Conservation (phyloP, 2,329 filamentous ascomycete species). For the Diplodia sapinea region DNA sequence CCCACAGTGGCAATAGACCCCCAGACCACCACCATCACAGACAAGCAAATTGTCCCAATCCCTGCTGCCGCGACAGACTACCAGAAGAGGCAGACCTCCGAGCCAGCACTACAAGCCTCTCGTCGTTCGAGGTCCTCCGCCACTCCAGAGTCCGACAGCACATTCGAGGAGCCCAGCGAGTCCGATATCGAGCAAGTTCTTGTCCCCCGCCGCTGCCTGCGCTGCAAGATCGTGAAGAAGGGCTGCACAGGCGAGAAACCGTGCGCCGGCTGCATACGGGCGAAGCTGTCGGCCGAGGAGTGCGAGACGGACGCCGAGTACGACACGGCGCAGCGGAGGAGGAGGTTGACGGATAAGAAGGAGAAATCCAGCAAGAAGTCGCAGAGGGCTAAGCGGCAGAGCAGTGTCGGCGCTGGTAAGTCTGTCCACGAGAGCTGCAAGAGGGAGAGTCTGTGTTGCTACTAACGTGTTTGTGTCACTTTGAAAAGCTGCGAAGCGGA, state of each 20-base stretch:
- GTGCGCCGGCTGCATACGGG: neutral
- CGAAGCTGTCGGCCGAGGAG: neutral
- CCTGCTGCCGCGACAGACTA: too few species aligned
- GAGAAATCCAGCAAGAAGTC: too few species aligned
- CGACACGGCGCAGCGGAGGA: neutral
- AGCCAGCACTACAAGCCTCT: too few species aligned
- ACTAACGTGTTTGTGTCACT: neutral
- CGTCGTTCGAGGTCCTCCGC: too few species aligned
- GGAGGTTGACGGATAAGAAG: neutral
- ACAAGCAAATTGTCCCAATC: too few species aligned
- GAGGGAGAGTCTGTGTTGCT: neutral
- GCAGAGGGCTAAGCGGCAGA: too few species aligned
- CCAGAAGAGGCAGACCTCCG: too few species aligned
- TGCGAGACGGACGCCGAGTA: neutral
- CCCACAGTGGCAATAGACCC: too few species aligned
- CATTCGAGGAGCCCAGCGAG: neutral
- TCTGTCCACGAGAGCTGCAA: neutral
- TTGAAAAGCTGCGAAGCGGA: neutral
- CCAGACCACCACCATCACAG: neutral
- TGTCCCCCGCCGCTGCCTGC: neutral
- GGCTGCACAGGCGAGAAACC: neutral
- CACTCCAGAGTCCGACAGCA: neutral
- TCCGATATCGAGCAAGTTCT: neutral
- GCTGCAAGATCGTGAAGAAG: neutral
- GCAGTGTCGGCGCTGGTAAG: neutral